Base-by-base conservation (phyloP, 768 basidiomycete genomes). In the Termitomyces sp. region DNA sequence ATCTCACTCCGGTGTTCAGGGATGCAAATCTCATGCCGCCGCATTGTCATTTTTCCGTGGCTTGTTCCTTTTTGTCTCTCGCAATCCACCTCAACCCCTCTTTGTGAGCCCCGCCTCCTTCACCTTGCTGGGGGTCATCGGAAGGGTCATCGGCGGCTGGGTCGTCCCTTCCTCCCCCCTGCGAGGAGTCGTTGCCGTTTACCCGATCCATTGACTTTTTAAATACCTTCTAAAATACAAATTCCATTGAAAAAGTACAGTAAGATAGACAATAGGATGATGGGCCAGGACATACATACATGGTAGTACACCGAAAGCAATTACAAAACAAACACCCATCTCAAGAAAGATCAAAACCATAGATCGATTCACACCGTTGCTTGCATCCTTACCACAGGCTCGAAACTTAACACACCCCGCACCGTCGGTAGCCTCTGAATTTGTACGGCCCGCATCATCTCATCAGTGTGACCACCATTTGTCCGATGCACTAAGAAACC, bases 401-500 rank as follows among this genome's bases (percentile, higher is more conserved):
- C 55, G 14, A 58, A 46, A 47, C 56, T 59, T 13, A 62, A n/a
- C 13, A 58, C 36, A 14, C 55, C 56, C 41, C 57, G 54, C 26
- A 56, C 46, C 20, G 32, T 23, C 10, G 62, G 50, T 4, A 48
- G 36, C 28, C 50, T 40, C 7, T 49, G 56, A 1, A 50, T 40
- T 7, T 46, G 54, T 0, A 56, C 55, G 38, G 20, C 30, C n/a
- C 13, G 49, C 23, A 54, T n/a, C 16, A 38, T 23, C n/a, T 55
- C 59, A 30, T 55, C 48, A 35, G 28, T 16, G 32, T 23, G 38
- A 18, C 33, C 57, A 20, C 26, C 26, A 53, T 10, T 57, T 9
- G 60, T 48, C 35, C 58, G 43, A 55, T 63, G 66, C 38, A 58
- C 66, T 56, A 63, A 59, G 60, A 82, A 76, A 30, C 79, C 83